A percentile compares a stretch with the other conserved stretches of the same genome.
Evolutionary conservation across 2,329 filamentous ascomycete species (phyloP).

Genomic region (Dothideomycetes sp.): DNA sequence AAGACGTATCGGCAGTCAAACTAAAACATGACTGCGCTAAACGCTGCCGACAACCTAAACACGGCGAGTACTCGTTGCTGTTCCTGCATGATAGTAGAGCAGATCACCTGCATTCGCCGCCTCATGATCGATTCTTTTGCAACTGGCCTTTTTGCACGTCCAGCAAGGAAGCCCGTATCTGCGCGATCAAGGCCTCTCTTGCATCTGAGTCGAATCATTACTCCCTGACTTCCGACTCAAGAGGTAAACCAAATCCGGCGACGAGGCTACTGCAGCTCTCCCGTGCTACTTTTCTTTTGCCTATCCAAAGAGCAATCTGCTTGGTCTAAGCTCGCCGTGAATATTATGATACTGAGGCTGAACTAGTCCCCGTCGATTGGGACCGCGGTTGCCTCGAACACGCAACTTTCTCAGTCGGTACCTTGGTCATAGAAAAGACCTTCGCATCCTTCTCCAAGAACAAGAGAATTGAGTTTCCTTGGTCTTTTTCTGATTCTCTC

Average conservation of each 20-base stretch:
- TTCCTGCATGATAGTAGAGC: conserved; percentile 12
- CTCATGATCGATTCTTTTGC: conserved; percentile 10
- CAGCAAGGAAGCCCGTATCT: conserved; percentile 13
- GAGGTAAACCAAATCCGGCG: conserved; percentile 11
- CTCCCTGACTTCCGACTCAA: conserved; percentile 11
- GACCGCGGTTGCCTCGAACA: conserved; percentile 10
- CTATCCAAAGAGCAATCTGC: conserved; percentile 5
- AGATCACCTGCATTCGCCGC: conserved; percentile 9
- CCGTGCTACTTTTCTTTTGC: conserved; percentile 8
- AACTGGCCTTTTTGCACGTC: conserved; percentile 10
- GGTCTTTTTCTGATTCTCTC: background rate
- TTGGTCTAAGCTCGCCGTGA: conserved; percentile 9
- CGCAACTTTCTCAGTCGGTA: conserved; percentile 12
- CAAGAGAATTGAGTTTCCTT: conserved; percentile 5
- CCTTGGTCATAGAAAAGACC: conserved; percentile 11
- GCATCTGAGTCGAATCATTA: conserved; percentile 11
- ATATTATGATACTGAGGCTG: conserved; percentile 12
- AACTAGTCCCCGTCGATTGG: conserved; percentile 11
- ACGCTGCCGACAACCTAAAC: conserved; percentile 6
- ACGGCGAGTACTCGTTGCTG: conserved; percentile 9
- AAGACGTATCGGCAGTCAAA: conserved; percentile 10
- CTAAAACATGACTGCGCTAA: conserved; percentile 5
- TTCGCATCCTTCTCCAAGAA: conserved; percentile 8
- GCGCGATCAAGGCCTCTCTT: conserved; percentile 12
- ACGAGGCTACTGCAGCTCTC: conserved; percentile 13